These are phyloP conservation scores for Ceratobasidium sp. DNA, from an alignment of 1,284 basidiomycete genomes.

Conservation along the genomic window DNA sequence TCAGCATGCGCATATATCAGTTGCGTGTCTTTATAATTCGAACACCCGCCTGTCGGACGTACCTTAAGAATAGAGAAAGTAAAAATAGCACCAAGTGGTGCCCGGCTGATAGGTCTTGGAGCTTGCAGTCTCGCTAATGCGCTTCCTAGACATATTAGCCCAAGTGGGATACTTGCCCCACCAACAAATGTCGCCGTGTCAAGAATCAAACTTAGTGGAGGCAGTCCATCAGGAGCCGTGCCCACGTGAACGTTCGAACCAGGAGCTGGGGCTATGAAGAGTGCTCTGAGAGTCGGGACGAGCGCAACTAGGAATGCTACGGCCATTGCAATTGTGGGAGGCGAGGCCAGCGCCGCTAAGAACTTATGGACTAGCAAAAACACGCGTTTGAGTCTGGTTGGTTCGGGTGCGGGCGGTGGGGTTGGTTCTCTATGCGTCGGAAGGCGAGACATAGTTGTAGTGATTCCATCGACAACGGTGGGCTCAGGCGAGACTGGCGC, in stretches of 20 bases:
- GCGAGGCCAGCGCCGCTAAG: slow-evolving; percentile 60
- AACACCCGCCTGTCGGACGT: not conserved
- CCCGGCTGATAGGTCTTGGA: slow-evolving; percentile 57
- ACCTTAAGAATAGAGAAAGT: slow-evolving; percentile 67
- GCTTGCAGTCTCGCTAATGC: slow-evolving; percentile 74
- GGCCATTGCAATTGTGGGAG: slow-evolving; percentile 71
- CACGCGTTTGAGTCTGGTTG: slow-evolving; percentile 13
- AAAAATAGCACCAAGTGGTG: slow-evolving; percentile 74
- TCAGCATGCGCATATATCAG: slow-evolving; percentile 13
- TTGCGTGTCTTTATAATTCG: not conserved
- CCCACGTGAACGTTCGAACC: slow-evolving; percentile 59
- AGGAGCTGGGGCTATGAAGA: slow-evolving; percentile 68
- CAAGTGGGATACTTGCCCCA: slow-evolving; percentile 75
- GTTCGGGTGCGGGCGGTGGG: slow-evolving; percentile 24
- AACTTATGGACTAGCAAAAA: slow-evolving; percentile 50
- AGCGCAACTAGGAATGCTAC: slow-evolving; percentile 75
- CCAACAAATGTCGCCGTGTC: slow-evolving; percentile 77
- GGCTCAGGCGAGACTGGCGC: slow-evolving; percentile 48
- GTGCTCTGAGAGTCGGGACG: slow-evolving; percentile 72
- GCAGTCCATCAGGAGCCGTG: slow-evolving; percentile 75
- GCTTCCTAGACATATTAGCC: slow-evolving; percentile 77
- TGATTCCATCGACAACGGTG: slow-evolving; percentile 49
- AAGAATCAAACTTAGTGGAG: slow-evolving; percentile 74
- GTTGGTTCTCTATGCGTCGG: slow-evolving; percentile 29
- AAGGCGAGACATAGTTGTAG: slow-evolving; percentile 33